Evolutionary conservation across 192 early-diverging fungal genomes (phyloP).

Genomic region (Tieghemiomyces parasiticus): DNA sequence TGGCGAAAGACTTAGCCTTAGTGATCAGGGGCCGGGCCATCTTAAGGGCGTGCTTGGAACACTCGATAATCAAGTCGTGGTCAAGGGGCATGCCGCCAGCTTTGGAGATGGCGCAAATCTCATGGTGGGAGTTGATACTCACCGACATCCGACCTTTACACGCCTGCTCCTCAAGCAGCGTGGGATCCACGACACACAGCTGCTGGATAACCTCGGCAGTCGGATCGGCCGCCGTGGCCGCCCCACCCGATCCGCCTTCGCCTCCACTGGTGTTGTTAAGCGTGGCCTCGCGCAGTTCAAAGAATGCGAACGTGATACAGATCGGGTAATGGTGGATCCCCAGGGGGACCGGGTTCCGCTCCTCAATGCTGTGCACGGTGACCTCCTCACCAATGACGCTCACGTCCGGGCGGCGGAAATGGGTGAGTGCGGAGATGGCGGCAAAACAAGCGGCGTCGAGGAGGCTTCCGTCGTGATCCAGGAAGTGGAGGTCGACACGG

Average conservation of each 20-base stretch:
- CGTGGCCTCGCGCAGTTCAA: too few species aligned
- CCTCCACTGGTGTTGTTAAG: too few species aligned
- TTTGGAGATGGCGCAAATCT: constrained; percentile 84
- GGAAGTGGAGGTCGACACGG: constrained; percentile 76
- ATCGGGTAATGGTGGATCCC: constrained; percentile 94
- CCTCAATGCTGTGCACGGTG: constrained; percentile 62
- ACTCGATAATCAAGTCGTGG: constrained; percentile 58
- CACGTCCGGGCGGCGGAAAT: constrained; percentile 91
- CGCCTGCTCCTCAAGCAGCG: constrained; percentile 71
- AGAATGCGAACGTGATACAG: constrained; percentile 85
- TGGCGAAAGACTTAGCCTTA: too few species aligned
- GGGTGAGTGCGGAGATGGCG: constrained; percentile 71
- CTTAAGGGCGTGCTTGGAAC: constrained; percentile 67
- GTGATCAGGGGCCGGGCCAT: constrained; percentile 27
- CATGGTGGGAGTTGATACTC: constrained; percentile 80
- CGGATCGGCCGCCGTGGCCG: too few species aligned
- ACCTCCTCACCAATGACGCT: constrained; percentile 85
- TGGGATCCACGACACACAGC: constrained; percentile 68
- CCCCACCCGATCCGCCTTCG: too few species aligned
- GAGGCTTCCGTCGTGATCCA: constrained; percentile 92
- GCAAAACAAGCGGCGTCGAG: constrained; percentile 85
- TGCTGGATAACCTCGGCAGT: too few species aligned
- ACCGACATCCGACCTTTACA: constrained; percentile 72
- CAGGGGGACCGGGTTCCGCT: constrained; percentile 84
- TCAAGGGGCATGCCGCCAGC: constrained; percentile 75